These are phyloP conservation scores for Cyclotella atomus DNA, from an alignment of 108 stramenopile genomes.

Conservation along the genomic window DNA sequence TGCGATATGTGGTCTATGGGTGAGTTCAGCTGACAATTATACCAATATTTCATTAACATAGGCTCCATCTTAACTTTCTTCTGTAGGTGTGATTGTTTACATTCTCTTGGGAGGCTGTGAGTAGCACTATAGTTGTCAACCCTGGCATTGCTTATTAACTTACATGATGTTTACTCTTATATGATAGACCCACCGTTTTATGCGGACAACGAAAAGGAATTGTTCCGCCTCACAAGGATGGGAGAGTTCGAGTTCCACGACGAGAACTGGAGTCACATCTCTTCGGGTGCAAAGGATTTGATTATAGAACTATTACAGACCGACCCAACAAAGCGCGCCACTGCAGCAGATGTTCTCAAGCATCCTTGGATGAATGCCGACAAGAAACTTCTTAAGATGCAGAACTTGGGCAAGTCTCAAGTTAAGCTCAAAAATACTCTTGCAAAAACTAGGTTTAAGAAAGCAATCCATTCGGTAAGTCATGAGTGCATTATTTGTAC, in stretches of 20 bases:
- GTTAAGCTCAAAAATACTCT: conserved; percentile 42
- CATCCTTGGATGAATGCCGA: conserved; percentile 57
- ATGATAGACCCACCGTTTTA: conserved; percentile 72
- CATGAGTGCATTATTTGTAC: neutral
- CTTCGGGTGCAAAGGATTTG: conserved; percentile 80
- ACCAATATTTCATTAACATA: too few relatives aligned
- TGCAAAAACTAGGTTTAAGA: conserved; percentile 53
- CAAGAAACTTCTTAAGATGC: conserved; percentile 21
- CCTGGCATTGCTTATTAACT: too few relatives aligned
- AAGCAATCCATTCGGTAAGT: conserved; percentile 42
- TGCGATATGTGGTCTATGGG: conserved; percentile 95
- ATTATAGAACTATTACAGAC: conserved; percentile 69
- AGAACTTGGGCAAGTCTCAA: conserved; percentile 28
- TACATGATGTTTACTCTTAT: too few relatives aligned
- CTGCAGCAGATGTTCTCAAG: conserved; percentile 61
- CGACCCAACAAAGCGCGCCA: conserved; percentile 56
- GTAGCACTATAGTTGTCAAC: too few relatives aligned
- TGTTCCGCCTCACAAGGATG: conserved; percentile 58
- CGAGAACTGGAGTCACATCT: conserved; percentile 79
- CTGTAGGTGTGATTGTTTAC: conserved; percentile 92
- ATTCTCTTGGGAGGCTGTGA: conserved; percentile 94
- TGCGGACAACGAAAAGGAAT: conserved; percentile 64
- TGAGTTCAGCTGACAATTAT: too few relatives aligned
- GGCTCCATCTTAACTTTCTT: too few relatives aligned
- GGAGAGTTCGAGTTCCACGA: conserved; percentile 76